Base-by-base conservation (phyloP, 192 early-diverging fungal species). In the Coemansia sp. region DNA sequence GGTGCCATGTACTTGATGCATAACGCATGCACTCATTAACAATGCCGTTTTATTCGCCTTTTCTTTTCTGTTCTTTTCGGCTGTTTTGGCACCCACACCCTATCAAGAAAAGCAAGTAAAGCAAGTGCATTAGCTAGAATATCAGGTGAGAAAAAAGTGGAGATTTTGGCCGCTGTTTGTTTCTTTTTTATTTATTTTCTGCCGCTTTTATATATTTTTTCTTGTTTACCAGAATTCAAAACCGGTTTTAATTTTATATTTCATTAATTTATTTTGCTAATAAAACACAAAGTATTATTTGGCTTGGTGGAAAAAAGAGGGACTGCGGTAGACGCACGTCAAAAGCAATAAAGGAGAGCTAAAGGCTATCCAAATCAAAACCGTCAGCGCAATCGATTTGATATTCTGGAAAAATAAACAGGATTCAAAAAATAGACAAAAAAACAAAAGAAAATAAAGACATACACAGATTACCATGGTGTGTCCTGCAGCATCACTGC, bases 11-110 rank as follows among this genome's bases (percentile, higher is more conserved):
- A 5, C 22, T 51, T 51, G n/a, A 51, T 51, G n/a, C 17, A 38
- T 10, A 38, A 58, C 33, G 56, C 56, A 58, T 58, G 56, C 56
- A 58, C 3, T 58, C 52, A 55, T 55, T 55, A 28, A 55, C 52
- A 55, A 55, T 55, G 52, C 52, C 52, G 29, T 22, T 29, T 25
- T 55, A 55, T 55, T 58, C 18, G 17, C 12, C 32, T 38, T 58
- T 32, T 6, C 33, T 16, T 36, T 12, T 32, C n/a, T 20, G 8
- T 36, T 58, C 36, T 36, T 36, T 5, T 32, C 36, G 36, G 36
- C 36, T 38, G 49, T 51, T 51, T 51, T 51, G 16, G 42, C 5
- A 51, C 16, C 36, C 10, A 7, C 10, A 7, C 4, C 36, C 36
- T 38, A 38, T 38, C 36, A 38, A 38, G 36, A 10, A 38, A 38